phyloP scores from a whole-genome alignment of 129 eudicot genomes.

The Tagetes patula region DNA sequence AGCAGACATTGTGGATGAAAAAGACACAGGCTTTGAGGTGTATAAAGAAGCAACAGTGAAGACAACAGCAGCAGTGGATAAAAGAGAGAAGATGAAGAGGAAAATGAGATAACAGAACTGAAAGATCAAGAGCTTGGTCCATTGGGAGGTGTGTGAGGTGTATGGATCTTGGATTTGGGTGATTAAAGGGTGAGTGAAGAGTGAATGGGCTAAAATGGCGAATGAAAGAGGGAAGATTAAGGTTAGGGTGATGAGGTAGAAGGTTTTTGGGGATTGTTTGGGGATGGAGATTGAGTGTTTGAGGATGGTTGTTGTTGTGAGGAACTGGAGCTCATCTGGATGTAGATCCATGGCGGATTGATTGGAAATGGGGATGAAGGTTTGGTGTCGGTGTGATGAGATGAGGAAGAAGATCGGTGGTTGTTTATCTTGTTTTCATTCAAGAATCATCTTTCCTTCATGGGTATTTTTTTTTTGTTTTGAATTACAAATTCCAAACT shows the following conservation, averaged over 20 bases:
- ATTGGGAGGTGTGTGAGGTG: constrained; percentile 40
- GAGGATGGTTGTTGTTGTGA: constrained; percentile 47
- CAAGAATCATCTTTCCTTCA: too few relatives aligned
- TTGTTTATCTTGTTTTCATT: too few relatives aligned
- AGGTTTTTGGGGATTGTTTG: constrained; percentile 69
- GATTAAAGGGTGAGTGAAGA: constrained; percentile 75
- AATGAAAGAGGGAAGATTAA: constrained; percentile 80
- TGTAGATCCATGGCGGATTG: constrained; percentile 70
- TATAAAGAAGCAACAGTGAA: constrained; percentile 85
- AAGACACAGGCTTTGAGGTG: constrained; percentile 70
- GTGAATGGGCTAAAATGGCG: constrained; percentile 83
- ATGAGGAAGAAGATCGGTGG: neutral
- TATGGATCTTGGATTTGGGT: constrained; percentile 55
- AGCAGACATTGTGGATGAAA: constrained; percentile 57
- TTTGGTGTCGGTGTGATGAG: neutral
- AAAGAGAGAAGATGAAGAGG: constrained; percentile 74
- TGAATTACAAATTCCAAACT: too few relatives aligned
- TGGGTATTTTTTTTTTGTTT: too few relatives aligned
- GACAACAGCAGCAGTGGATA: constrained; percentile 84
- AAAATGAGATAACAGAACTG: constrained; percentile 75
- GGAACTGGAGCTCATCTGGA: constrained; percentile 75
- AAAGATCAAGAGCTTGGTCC: constrained; percentile 55
- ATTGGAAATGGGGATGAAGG: neutral
- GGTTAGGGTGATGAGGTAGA: constrained; percentile 73
- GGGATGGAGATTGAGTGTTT: constrained; percentile 76